These are phyloP conservation scores for Starmerella apis DNA, from an alignment of 805 yeast genomes.

Conservation along the genomic window DNA sequence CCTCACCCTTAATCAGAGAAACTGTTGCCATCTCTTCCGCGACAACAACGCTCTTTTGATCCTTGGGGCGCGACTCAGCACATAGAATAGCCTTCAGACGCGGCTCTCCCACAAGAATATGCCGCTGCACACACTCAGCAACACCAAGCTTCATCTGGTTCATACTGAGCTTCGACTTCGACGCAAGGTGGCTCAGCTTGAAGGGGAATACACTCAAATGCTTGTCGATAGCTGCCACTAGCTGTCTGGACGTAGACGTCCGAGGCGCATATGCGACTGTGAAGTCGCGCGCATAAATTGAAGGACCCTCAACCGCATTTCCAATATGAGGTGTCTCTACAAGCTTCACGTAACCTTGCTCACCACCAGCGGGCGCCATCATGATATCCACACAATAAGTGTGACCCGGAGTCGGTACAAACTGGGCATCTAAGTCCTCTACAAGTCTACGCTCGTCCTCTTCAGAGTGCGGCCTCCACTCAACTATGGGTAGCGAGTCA, in stretches of 20 bases:
- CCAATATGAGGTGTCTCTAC: constrained; percentile 29
- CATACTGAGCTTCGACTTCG: constrained; percentile 44
- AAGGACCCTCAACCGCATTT: constrained; percentile 30
- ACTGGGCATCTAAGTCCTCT: constrained; percentile 43
- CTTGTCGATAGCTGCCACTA: constrained; percentile 56
- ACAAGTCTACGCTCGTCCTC: constrained; percentile 18
- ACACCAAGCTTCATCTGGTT: constrained; percentile 62
- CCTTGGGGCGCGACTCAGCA: constrained; percentile 43
- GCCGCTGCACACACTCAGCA: constrained; percentile 68
- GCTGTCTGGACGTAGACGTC: constrained; percentile 59
- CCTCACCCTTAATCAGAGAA: constrained; percentile 39
- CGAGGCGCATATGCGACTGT: constrained; percentile 71
- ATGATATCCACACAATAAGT: constrained; percentile 74
- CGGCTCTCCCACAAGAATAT: constrained; percentile 63
- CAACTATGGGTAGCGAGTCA: constrained; percentile 87
- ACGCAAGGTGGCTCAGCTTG: constrained; percentile 63
- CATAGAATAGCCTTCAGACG: constrained; percentile 61
- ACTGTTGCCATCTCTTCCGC: constrained; percentile 77
- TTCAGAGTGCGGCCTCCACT: constrained; percentile 30
- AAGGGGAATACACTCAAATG: constrained; percentile 81
- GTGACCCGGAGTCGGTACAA: constrained; percentile 67
- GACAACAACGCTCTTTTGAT: constrained; percentile 48
- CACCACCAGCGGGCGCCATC: constrained; percentile 52
- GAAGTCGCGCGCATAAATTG: constrained; percentile 75
- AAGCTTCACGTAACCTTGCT: constrained; percentile 26